Percentiles rank a stretch among this genome's conserved stretches.
Evolutionary conservation across 495 filamentous ascomycete species (phyloP).

Genomic region (Lepraria neglecta): DNA sequence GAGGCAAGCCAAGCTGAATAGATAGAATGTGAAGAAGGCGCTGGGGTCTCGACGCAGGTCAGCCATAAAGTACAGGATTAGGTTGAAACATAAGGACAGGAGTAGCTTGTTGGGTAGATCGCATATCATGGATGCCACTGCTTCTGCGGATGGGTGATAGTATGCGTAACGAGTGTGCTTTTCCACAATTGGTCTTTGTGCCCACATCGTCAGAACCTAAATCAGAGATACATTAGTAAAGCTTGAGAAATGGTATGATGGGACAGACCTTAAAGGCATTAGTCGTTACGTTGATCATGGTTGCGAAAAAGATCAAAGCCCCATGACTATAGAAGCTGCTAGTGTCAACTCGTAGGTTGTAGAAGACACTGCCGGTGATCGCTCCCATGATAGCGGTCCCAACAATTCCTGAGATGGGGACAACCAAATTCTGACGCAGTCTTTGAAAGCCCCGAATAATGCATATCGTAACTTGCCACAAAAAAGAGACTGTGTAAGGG

Average conservation of each 20-base stretch:
- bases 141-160: constrained; percentile 85
- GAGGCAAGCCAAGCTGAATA: constrained; percentile 61
- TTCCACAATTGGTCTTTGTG: constrained; percentile 85
- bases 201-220: constrained; percentile 71
- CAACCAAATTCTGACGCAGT: constrained; percentile 61
- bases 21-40: constrained; percentile 73
- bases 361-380: constrained; percentile 78
- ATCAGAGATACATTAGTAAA: constrained; percentile 11
- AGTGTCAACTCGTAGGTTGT: constrained; percentile 58
- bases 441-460: constrained; percentile 64
- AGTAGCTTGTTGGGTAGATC: constrained; percentile 63
- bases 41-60: constrained; percentile 69
- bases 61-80: constrained; percentile 81
- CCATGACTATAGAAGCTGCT: constrained; percentile 69
- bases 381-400: constrained; percentile 69
- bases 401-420: constrained; percentile 63
- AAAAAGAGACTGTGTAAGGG: constrained; percentile 69
- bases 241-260: too few relatives aligned
- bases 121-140: constrained; percentile 72
- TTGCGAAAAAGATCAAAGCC: constrained; percentile 79
- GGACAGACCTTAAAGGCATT: constrained; percentile 60
- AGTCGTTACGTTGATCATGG: constrained; percentile 79
- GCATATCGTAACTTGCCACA: constrained; percentile 66
- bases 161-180: constrained; percentile 87
- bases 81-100: constrained; percentile 54